phyloP scores from a whole-genome alignment of 2,329 filamentous ascomycete genomes.

The Claviceps maximensis region DNA sequence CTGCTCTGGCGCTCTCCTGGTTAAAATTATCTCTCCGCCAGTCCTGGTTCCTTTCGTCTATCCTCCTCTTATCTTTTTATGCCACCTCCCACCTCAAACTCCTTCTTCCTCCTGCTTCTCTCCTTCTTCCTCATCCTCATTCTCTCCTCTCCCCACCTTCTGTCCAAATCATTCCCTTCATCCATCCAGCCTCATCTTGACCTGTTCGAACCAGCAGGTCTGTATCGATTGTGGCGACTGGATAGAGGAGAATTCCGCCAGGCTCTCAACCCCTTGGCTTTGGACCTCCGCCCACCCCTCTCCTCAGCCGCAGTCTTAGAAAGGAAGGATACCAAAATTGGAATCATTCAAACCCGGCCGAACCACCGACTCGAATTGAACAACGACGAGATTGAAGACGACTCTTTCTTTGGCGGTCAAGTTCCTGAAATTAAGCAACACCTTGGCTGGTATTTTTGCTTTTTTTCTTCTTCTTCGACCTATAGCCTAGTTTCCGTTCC shows the following conservation, averaged over 20 bases:
- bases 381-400: constrained; percentile 10
- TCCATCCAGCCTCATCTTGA: constrained; percentile 36
- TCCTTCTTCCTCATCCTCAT: constrained; percentile 24
- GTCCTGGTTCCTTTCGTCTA: constrained; percentile 41
- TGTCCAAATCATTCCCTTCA: constrained; percentile 40
- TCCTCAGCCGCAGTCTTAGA: constrained; percentile 13
- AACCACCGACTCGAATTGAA: background rate
- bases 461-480: constrained; percentile 6
- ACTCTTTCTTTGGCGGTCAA: constrained; percentile 6
- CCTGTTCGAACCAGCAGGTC: constrained; percentile 22
- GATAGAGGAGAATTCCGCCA: constrained; percentile 22
- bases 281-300: background rate
- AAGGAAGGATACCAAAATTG: constrained; percentile 15
- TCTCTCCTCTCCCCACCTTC: constrained; percentile 22
- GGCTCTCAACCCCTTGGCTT: constrained; percentile 9
- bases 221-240: constrained; percentile 17
- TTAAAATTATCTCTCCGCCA: constrained; percentile 35
- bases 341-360: constrained; percentile 14
- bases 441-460: constrained; percentile 28
- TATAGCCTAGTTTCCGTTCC: constrained; percentile 2
- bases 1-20: constrained; percentile 9
- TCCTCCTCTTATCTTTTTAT: constrained; percentile 38
- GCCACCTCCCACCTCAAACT: constrained; percentile 19
- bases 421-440: constrained; percentile 14
- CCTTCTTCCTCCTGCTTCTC: constrained; percentile 17